Evolutionary conservation across 306 rosid genomes (phyloP).

Genomic region (Oxytropis ochrocephala): DNA sequence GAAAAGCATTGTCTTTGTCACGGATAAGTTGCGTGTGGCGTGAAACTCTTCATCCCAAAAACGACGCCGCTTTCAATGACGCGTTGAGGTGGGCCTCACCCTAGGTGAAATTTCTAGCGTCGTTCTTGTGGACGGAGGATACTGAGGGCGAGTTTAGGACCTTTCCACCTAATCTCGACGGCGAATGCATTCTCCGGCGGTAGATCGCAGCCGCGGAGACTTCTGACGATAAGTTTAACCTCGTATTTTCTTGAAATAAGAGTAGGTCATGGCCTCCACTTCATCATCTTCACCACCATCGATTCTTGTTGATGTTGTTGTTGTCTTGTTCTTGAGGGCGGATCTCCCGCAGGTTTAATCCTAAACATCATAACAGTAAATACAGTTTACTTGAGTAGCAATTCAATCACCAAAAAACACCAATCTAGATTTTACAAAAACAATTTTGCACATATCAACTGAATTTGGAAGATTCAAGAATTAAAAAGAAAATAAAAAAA

Average conservation of each 20-base stretch:
- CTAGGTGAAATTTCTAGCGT: conserved; percentile 70
- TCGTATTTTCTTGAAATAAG: conserved; percentile 56
- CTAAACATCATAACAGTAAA: conserved; percentile 27
- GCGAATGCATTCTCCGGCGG: conserved; percentile 30
- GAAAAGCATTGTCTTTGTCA: conserved; percentile 82
- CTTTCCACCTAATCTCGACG: conserved; percentile 89
- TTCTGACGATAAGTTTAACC: conserved; percentile 47
- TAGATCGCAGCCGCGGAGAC: conserved; percentile 67
- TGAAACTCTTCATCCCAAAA: conserved; percentile 85
- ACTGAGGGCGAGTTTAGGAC: conserved; percentile 65
- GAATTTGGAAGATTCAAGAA: background rate
- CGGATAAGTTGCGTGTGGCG: conserved; percentile 49
- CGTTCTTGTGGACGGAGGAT: conserved; percentile 67
- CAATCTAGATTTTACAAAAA: background rate
- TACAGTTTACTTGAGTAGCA: conserved; percentile 17
- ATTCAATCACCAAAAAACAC: conserved; percentile 10
- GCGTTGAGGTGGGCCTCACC: conserved; percentile 31
- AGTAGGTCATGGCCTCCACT: conserved; percentile 99
- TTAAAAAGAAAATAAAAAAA: too few relatives aligned
- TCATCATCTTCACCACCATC: conserved; percentile 99
- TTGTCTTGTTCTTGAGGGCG: too few relatives aligned
- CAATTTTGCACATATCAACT: background rate
- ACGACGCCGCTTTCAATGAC: conserved; percentile 47
- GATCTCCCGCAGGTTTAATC: too few relatives aligned
- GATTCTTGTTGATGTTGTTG: background rate